Percentiles rank a stretch among this genome's conserved stretches.
phyloP scores from a whole-genome alignment of 441 rosid species.

The Bocquillonia castaneifolia region DNA sequence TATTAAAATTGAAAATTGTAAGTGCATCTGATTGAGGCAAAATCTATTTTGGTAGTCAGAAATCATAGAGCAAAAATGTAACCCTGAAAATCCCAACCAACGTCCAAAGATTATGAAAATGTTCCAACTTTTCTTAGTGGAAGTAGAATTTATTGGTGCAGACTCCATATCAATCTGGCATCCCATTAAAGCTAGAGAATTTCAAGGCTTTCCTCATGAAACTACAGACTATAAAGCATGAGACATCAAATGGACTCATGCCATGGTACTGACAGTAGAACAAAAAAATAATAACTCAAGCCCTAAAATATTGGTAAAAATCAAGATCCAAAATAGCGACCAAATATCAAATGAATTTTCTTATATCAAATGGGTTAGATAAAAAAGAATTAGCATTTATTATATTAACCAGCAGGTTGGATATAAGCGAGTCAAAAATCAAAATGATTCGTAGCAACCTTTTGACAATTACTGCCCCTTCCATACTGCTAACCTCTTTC shows the following conservation, averaged over 20 bases:
- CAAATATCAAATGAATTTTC: neutral
- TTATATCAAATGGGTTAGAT: neutral
- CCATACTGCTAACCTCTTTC: neutral
- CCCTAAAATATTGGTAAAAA: neutral
- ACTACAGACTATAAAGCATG: neutral
- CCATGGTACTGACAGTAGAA: neutral
- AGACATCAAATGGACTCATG: neutral
- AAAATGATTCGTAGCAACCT: neutral
- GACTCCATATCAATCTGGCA: neutral
- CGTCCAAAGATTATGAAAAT: neutral
- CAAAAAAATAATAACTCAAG: neutral
- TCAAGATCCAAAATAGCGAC: neutral
- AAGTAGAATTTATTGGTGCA: neutral
- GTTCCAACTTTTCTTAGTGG: neutral
- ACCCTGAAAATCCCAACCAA: neutral
- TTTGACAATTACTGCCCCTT: neutral
- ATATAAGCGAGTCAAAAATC: neutral
- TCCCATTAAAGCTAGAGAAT: neutral
- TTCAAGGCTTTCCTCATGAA: neutral
- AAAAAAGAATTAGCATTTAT: neutral
- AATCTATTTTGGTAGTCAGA: neutral
- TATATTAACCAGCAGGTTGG: neutral
- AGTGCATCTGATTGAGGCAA: neutral
- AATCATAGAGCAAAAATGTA: neutral
- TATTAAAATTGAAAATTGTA: neutral